These are phyloP conservation scores for Phytopythium oedochilum DNA, from an alignment of 352 stramenopile species.

Conservation along the genomic window DNA sequence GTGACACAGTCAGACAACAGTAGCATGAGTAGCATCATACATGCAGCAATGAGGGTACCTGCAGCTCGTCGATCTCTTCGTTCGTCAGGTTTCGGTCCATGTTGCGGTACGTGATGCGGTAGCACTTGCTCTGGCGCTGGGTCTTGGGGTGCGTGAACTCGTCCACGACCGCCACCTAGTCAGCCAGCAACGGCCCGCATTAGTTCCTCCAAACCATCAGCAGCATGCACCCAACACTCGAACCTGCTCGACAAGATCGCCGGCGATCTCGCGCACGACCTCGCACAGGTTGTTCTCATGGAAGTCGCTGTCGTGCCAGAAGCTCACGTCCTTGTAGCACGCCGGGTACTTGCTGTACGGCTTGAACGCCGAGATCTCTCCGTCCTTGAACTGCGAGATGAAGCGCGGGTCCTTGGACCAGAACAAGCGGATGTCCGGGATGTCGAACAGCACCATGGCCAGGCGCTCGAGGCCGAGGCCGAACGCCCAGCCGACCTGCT, in stretches of 20 bases:
- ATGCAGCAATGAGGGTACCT: slow-evolving; percentile 44
- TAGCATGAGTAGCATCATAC: neutral
- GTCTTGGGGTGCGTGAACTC: slow-evolving; percentile 98
- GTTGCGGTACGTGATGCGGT: slow-evolving; percentile 97
- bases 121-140: slow-evolving; percentile 94
- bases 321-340: slow-evolving; percentile 99
- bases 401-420: slow-evolving; percentile 96
- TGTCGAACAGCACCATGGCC: slow-evolving; percentile 99
- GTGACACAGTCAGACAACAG: neutral
- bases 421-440: slow-evolving; percentile 99
- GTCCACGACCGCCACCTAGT: slow-evolving; percentile 88
- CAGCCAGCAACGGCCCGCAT: slow-evolving; percentile 2
- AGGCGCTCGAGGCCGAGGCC: slow-evolving; percentile 97
- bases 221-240: neutral
- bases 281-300: slow-evolving; percentile 98
- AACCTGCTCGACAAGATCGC: slow-evolving; percentile 96
- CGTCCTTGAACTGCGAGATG: slow-evolving; percentile 90
- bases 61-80: slow-evolving; percentile 97
- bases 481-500: slow-evolving; percentile 96
- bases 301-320: slow-evolving; percentile 92
- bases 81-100: slow-evolving; percentile 99
- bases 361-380: slow-evolving; percentile 95
- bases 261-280: slow-evolving; percentile 93
- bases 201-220: neutral
- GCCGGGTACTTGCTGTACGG: slow-evolving; percentile 98